These are phyloP conservation scores for Sclerotinia sclerotiorum DNA, from an alignment of 2,329 filamentous ascomycete genomes.

Conservation along the genomic window DNA sequence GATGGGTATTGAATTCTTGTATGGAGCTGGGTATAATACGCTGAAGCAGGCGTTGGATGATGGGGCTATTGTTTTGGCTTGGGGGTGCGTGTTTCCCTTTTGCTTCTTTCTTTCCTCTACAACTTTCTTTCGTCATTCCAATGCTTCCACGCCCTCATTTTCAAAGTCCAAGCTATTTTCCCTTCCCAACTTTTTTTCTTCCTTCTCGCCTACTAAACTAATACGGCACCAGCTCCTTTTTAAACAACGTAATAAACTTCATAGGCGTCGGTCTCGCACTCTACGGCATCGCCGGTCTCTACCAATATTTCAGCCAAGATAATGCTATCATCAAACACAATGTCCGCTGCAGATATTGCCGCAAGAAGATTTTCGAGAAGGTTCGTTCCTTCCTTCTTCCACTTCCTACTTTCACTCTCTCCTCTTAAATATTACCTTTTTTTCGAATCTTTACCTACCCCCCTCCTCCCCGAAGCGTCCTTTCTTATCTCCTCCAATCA, in stretches of 20 bases:
- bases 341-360: constrained; percentile 67
- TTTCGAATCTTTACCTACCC: too few relatives aligned
- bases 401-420: not conserved
- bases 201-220: not conserved
- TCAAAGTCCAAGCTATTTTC: not conserved
- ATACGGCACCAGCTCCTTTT: constrained; percentile 49
- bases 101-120: not conserved
- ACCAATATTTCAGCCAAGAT: constrained; percentile 59
- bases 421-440: not conserved
- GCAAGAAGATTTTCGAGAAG: constrained; percentile 62
- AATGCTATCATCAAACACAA: constrained; percentile 67
- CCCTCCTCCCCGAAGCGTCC: too few relatives aligned
- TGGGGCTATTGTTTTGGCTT: constrained; percentile 70
- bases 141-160: not conserved
- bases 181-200: too few relatives aligned
- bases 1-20: constrained; percentile 12
- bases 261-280: constrained; percentile 63
- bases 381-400: constrained; percentile 42
- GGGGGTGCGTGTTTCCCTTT: constrained; percentile 52
- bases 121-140: not conserved
- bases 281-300: constrained; percentile 62
- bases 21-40: constrained; percentile 62
- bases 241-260: constrained; percentile 66
- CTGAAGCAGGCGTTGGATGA: constrained; percentile 67
- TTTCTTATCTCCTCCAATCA: not conserved